Evolutionary conservation across 306 rosid genomes (phyloP), one percentile per base, ranked within the genome.

Genomic region (Ormosia emarginata): DNA sequence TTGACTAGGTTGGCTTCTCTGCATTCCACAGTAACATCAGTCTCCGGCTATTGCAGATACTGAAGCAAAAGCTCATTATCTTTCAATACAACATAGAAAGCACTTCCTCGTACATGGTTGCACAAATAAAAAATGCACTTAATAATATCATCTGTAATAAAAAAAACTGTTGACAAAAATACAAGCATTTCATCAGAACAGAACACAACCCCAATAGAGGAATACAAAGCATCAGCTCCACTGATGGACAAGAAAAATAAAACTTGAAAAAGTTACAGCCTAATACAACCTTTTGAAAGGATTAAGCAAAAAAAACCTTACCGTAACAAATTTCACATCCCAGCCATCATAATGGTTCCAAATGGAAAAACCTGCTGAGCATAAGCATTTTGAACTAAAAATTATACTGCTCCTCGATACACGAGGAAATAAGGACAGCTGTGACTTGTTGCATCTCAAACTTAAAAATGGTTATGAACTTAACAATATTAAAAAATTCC

Each of bases 391-490:
- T 24, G 39, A 71, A 78, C 71, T 67, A 58, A 67, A 79, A 36
- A 5, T 0, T 5, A 30, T 52, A 53, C 7, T 34, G 41, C 13
- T 72, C 50, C 64, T 79, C 30, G 57, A 64, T 36, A 62, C 29
- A 39, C 30, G 24, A 67, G 53, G 75, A 63, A 59, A 74, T 71
- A 67, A 44, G 59, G 62, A 81, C 47, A 44, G 75, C 55, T 74
- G 34, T 66, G 58, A 82, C 74, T 70, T 66, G 41, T 72, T 61
- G 87, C 86, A 86, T 82, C 84, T 81, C 76, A 84, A 75, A 82
- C 71, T 70, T 86, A 61, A 86, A 82, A 82, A 63, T 68, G 53
- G 78, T 58, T 76, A 49, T 4, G 34, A 74, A 75, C 41, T 53
- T 49, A 82, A 82, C 86, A 85, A 74, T 76, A 77, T 83, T 66